These are phyloP conservation scores for Xylaria sp. DNA, from an alignment of 2,329 filamentous ascomycete genomes.

Conservation along the genomic window DNA sequence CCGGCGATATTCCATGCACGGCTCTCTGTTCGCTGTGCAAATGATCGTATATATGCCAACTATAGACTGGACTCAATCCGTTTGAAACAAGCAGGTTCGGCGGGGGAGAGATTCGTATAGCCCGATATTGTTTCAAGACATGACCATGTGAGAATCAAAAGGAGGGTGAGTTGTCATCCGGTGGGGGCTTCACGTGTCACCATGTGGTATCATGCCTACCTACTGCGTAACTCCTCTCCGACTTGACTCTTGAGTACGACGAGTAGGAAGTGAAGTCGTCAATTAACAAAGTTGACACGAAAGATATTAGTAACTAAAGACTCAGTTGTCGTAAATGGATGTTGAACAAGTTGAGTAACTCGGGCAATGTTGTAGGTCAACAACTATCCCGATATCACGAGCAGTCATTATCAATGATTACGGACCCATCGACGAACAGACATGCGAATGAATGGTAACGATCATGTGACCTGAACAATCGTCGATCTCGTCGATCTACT, in stretches of 20 bases:
- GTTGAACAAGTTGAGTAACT: no score
- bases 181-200: background rate
- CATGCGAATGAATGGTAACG: background rate
- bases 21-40: background rate
- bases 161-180: background rate
- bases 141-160: background rate
- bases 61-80: background rate
- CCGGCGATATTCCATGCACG: background rate
- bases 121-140: background rate
- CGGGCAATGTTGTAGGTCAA: no score
- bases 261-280: background rate
- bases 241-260: background rate
- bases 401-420: background rate
- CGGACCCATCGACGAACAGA: background rate
- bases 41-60: background rate
- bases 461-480: background rate
- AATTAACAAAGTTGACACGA: background rate
- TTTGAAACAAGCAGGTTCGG: background rate
- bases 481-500: background rate
- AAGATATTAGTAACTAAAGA: background rate
- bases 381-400: background rate
- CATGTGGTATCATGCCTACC: background rate
- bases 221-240: background rate
- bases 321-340: no score
- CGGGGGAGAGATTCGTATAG: background rate